These are phyloP conservation scores for Alternaria viburni DNA, from an alignment of 2,329 filamentous ascomycete genomes.

Conservation along the genomic window DNA sequence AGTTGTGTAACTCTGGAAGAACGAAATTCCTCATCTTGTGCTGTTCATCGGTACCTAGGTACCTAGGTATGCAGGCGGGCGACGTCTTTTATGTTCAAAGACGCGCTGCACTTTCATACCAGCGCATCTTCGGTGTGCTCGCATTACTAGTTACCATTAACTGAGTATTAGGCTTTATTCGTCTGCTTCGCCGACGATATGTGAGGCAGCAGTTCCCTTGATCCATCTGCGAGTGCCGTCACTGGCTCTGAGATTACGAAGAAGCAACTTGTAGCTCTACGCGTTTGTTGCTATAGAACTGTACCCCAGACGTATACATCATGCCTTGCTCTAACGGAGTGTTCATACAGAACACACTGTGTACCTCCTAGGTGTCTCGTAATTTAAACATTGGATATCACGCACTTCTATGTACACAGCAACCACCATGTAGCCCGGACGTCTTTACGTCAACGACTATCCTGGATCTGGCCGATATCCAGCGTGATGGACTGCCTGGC, in stretches of 20 bases:
- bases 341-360: neutral
- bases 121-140: no score
- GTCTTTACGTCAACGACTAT: neutral
- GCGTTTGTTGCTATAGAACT: neutral
- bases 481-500: neutral
- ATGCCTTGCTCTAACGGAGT: no score
- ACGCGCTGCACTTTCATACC: no score
- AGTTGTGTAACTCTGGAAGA: no score
- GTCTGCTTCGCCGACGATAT: neutral
- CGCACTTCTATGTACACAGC: neutral
- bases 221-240: neutral
- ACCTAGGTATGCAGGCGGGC: no score
- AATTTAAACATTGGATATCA: no score
- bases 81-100: no score
- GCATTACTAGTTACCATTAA: no score
- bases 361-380: no score
- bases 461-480: neutral
- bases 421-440: neutral
- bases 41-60: no score
- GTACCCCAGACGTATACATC: neutral
- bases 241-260: neutral
- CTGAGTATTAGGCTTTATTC: rapidly evolving
- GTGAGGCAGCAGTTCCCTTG: rapidly evolving
- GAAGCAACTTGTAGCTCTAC: neutral
- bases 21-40: no score